Percentiles rank a stretch among this genome's conserved stretches.
phyloP scores from a whole-genome alignment of 768 basidiomycete species.

The Collybia sordida region DNA sequence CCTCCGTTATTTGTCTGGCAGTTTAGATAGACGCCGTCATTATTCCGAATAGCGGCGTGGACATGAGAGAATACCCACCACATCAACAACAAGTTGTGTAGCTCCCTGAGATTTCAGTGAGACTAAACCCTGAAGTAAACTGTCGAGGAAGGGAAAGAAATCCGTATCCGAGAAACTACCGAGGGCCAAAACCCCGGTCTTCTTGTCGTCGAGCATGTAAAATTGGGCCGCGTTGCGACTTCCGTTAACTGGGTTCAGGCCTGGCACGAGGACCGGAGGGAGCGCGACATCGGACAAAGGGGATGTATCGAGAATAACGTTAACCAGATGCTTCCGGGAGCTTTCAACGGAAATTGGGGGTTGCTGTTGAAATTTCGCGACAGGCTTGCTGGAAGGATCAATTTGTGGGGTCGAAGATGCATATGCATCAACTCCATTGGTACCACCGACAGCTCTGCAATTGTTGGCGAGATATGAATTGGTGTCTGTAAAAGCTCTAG shows the following conservation, averaged over 20 bases:
- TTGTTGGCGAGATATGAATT: constrained; percentile 52
- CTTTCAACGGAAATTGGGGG: constrained; percentile 28
- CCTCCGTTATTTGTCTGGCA: constrained; percentile 49
- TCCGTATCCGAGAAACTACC: constrained; percentile 54
- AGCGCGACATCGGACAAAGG: constrained; percentile 45
- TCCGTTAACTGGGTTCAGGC: constrained; percentile 34
- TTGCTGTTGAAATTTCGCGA: constrained; percentile 40
- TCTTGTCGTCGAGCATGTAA: constrained; percentile 49
- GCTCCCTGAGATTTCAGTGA: constrained; percentile 48
- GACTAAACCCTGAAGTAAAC: constrained; percentile 45
- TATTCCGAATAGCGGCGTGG: background rate
- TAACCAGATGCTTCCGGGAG: constrained; percentile 37
- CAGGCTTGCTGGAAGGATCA: constrained; percentile 18
- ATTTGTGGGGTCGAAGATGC: constrained; percentile 10
- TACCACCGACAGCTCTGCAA: constrained; percentile 45
- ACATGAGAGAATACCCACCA: constrained; percentile 33
- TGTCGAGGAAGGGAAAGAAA: constrained; percentile 38
- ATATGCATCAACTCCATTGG: constrained; percentile 48
- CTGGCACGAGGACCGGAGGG: constrained; percentile 38
- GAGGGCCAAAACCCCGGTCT: constrained; percentile 55
- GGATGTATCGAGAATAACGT: constrained; percentile 47
- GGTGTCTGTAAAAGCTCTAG: constrained; percentile 47
- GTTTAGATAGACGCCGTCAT: background rate
- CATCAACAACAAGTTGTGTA: constrained; percentile 55
- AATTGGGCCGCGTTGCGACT: constrained; percentile 55